Conservation (phyloP, 2,329 filamentous ascomycete species). For the Fusarium duplospermum region DNA sequence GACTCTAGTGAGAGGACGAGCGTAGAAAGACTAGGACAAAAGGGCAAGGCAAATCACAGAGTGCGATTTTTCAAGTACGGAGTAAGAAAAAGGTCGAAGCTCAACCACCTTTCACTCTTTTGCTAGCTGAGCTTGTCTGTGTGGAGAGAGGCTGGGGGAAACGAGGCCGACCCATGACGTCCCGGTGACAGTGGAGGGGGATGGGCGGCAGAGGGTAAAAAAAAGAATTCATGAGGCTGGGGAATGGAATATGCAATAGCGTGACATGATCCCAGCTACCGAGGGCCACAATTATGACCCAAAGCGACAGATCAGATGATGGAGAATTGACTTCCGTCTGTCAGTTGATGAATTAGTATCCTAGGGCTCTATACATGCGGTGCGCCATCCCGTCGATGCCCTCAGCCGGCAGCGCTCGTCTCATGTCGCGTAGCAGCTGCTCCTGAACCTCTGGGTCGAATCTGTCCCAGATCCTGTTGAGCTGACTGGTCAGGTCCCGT, state of each 20-base stretch:
- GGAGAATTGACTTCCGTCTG: background rate
- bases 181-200: slow-evolving; percentile 35
- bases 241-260: slow-evolving; percentile 35
- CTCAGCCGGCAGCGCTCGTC: slow-evolving; percentile 17
- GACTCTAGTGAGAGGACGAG: background rate
- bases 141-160: slow-evolving; percentile 41
- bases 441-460: slow-evolving; percentile 36
- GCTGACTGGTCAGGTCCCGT: slow-evolving; percentile 12
- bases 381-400: slow-evolving; percentile 24
- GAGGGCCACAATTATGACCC: slow-evolving; percentile 11
- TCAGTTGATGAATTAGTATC: slow-evolving; percentile 4
- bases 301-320: slow-evolving; percentile 21
- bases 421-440: slow-evolving; percentile 32
- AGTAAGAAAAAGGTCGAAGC: slow-evolving; percentile 8
- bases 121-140: slow-evolving; percentile 18
- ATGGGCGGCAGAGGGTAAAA: background rate
- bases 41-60: background rate
- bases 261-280: slow-evolving; percentile 18
- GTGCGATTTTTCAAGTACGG: background rate
- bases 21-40: background rate
- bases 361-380: slow-evolving; percentile 38
- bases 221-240: slow-evolving; percentile 39
- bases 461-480: slow-evolving; percentile 38
- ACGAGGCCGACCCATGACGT: slow-evolving; percentile 41
- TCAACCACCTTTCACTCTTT: slow-evolving; percentile 16